Conservation (phyloP, 495 filamentous ascomycete genomes). For the Podospora bellae-mahoneyi region DNA sequence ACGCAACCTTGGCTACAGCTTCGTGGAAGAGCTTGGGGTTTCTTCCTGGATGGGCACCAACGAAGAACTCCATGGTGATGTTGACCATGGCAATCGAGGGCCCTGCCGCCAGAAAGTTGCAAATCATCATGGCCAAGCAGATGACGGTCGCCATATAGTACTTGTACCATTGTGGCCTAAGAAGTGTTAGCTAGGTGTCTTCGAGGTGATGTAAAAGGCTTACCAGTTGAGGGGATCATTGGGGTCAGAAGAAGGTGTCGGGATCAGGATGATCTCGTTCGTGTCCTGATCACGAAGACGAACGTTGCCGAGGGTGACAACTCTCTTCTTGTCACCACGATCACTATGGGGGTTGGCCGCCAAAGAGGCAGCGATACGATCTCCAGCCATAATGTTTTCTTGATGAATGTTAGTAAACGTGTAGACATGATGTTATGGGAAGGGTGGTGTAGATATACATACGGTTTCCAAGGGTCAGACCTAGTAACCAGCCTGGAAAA, state of each 20-base stretch:
- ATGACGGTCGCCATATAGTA: constrained; percentile 49
- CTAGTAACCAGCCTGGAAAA: background rate
- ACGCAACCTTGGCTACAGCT: constrained; percentile 47
- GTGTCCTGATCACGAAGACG: constrained; percentile 50
- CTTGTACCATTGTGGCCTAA: constrained; percentile 46
- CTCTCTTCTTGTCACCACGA: constrained; percentile 18
- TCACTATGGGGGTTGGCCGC: constrained; percentile 20
- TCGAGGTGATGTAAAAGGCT: background rate
- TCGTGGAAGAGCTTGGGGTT: constrained; percentile 24
- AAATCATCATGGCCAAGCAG: constrained; percentile 52
- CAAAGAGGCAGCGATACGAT: constrained; percentile 22
- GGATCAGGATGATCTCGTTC: constrained; percentile 52
- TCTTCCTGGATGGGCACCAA: constrained; percentile 20
- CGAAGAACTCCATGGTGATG: constrained; percentile 48
- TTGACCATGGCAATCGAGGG: constrained; percentile 51
- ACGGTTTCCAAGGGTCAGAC: background rate
- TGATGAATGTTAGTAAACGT: background rate
- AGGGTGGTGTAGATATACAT: background rate
- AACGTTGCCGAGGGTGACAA: constrained; percentile 44
- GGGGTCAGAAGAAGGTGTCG: constrained; percentile 56
- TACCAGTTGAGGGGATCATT: constrained; percentile 59
- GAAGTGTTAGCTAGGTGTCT: constrained; percentile 1
- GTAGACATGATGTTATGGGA: background rate
- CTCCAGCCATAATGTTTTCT: constrained; percentile 12
- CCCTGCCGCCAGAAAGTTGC: constrained; percentile 54